A percentile compares a stretch with the other conserved stretches of the same genome.
These are phyloP conservation scores for Agarophyton chilense DNA, from an alignment of 23 red algal genomes.

Conservation along the genomic window DNA sequence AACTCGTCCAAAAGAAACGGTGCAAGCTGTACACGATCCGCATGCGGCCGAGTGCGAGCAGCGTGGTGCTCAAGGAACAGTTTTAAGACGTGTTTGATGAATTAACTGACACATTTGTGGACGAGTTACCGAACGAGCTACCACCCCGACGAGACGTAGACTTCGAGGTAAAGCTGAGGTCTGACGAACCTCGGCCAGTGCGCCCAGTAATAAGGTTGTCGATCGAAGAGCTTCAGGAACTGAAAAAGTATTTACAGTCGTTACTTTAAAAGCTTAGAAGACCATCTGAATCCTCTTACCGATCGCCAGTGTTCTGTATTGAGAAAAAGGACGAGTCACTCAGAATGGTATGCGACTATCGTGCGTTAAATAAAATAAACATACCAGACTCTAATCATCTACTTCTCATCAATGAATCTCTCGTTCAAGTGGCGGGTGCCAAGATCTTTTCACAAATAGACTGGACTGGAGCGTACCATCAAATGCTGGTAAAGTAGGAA, in stretches of 20 bases:
- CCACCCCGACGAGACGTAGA: not conserved
- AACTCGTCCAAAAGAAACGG: not conserved
- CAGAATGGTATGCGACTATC: conserved; percentile 26
- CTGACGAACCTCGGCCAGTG: not conserved
- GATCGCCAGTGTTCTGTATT: not conserved
- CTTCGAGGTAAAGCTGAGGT: conserved; percentile 35
- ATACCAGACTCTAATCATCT: not conserved
- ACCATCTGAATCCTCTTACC: not conserved
- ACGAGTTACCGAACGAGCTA: conserved; percentile 17
- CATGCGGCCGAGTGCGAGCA: too few species aligned
- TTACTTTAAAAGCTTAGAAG: not conserved
- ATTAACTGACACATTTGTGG: conserved; percentile 1
- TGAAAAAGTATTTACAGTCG: not conserved
- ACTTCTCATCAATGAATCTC: conserved; percentile 12
- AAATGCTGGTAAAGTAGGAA: conserved; percentile 11
- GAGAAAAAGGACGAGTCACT: not conserved
- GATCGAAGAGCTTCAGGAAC: not conserved
- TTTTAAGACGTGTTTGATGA: not conserved
- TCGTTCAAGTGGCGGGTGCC: conserved; percentile 6
- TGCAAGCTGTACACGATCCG: conserved; percentile 13
- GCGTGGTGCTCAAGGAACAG: too few species aligned
- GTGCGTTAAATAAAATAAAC: conserved; percentile 24
- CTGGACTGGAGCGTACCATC: not conserved
- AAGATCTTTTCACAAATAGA: conserved; percentile 4
- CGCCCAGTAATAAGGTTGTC: conserved; percentile 28